phyloP scores from a whole-genome alignment of 2,329 filamentous ascomycete genomes.

The Daldinia eschscholtzii region DNA sequence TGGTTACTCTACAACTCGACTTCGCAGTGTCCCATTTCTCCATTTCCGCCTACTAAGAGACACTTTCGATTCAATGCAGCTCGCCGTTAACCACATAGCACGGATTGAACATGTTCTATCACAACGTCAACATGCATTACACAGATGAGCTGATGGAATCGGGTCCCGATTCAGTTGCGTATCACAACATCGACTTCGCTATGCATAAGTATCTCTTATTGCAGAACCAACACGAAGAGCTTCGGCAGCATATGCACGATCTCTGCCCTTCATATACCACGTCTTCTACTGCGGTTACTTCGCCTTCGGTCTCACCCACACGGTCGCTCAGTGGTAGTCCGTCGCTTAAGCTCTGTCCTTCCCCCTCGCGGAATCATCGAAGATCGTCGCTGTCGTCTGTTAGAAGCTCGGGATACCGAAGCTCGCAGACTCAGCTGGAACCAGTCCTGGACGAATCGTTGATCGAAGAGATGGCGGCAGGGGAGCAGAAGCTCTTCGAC shows the following conservation, averaged over 20 bases:
- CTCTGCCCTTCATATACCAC: conserved; percentile 58
- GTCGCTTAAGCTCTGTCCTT: conserved; percentile 55
- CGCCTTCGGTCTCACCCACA: conserved; percentile 72
- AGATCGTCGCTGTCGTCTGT: conserved; percentile 43
- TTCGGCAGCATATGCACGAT: conserved; percentile 64
- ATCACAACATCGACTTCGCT: conserved; percentile 60
- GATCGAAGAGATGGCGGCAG: conserved; percentile 62
- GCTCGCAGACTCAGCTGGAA: conserved; percentile 47
- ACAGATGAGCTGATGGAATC: conserved; percentile 34
- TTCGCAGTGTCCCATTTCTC: not conserved
- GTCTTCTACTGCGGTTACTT: conserved; percentile 56
- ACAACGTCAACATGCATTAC: conserved; percentile 34
- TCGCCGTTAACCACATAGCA: conserved; percentile 44
- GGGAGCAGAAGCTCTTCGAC: conserved; percentile 66
- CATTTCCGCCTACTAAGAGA: conserved; percentile 3
- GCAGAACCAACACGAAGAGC: conserved; percentile 66
- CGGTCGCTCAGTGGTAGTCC: conserved; percentile 67
- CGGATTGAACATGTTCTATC: conserved; percentile 24
- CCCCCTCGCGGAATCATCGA: conserved; percentile 49
- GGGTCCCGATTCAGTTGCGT: conserved; percentile 33
- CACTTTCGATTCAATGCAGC: conserved; percentile 46
- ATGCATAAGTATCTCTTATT: conserved; percentile 68
- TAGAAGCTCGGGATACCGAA: conserved; percentile 40
- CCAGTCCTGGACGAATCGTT: conserved; percentile 63
- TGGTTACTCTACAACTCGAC: conserved; percentile 18